phyloP scores from a whole-genome alignment of 257 asterid species.

The Solanum ahanhuiri region DNA sequence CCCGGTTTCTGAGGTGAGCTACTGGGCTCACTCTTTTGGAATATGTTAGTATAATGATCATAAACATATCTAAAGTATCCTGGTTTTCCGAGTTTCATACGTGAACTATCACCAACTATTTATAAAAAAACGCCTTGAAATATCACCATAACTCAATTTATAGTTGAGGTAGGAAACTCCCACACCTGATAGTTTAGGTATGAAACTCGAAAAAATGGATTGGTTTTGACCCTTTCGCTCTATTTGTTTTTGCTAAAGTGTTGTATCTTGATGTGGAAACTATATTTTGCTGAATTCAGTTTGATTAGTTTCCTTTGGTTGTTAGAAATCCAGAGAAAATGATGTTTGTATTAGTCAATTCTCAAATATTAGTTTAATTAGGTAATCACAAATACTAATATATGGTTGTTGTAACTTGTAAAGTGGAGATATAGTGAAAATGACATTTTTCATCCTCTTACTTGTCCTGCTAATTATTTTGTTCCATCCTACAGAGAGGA shows the following conservation, averaged over 20 bases:
- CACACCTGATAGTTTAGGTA: background rate
- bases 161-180: background rate
- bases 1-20: slow-evolving; percentile 58
- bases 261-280: background rate
- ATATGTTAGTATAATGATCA: background rate
- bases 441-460: slow-evolving; percentile 1
- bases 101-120: background rate
- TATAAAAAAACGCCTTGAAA: background rate
- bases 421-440: background rate
- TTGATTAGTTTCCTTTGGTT: background rate
- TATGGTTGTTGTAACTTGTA: background rate
- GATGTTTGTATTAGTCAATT: background rate
- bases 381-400: background rate
- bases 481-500: background rate
- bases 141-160: background rate
- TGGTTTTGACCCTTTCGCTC: background rate
- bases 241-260: background rate
- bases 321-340: background rate
- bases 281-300: background rate
- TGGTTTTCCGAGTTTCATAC: background rate
- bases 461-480: background rate
- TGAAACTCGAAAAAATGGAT: background rate
- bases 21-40: slow-evolving; percentile 4
- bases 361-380: background rate
- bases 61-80: background rate